Percentiles rank a stretch among this genome's conserved stretches.
phyloP scores from a whole-genome alignment of 2,329 filamentous ascomycete genomes.

The Sphaerulina musiva region DNA sequence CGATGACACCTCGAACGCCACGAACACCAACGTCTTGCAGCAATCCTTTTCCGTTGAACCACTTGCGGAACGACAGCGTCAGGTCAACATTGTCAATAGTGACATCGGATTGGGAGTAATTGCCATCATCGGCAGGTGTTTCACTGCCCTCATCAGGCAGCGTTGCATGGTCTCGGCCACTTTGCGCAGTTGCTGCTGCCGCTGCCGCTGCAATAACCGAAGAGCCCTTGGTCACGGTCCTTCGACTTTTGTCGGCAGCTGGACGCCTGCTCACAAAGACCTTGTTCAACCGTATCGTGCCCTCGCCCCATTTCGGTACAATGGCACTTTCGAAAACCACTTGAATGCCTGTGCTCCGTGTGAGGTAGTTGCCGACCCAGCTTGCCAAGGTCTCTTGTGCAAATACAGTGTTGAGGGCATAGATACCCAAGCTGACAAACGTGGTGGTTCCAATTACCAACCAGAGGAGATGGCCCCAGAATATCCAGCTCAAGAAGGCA shows the following conservation, averaged over 20 bases:
- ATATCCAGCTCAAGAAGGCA: slow-evolving; percentile 90
- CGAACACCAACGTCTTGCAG: slow-evolving; percentile 89
- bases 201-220: slow-evolving; percentile 76
- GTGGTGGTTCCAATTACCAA: slow-evolving; percentile 94
- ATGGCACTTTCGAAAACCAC: slow-evolving; percentile 97
- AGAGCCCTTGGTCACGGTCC: slow-evolving; percentile 77
- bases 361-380: slow-evolving; percentile 93
- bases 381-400: slow-evolving; percentile 92
- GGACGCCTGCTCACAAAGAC: slow-evolving; percentile 91
- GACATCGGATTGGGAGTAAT: slow-evolving; percentile 96
- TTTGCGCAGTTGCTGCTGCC: slow-evolving; percentile 62
- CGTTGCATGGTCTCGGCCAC: slow-evolving; percentile 43
- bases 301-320: slow-evolving; percentile 89
- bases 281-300: slow-evolving; percentile 92
- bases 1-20: slow-evolving; percentile 84
- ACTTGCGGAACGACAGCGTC: slow-evolving; percentile 93
- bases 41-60: slow-evolving; percentile 94
- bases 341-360: slow-evolving; percentile 83
- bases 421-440: slow-evolving; percentile 86
- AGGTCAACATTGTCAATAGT: slow-evolving; percentile 95
- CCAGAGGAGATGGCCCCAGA: slow-evolving; percentile 90
- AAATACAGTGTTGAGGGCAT: slow-evolving; percentile 91
- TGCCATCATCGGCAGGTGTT: slow-evolving; percentile 77
- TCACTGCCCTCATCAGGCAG: slow-evolving; percentile 22
- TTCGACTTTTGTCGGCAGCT: slow-evolving; percentile 53